A percentile compares a stretch with the other conserved stretches of the same genome.
Conservation (phyloP, 2,329 filamentous ascomycete genomes). For the Chlorencoelia australis region DNA sequence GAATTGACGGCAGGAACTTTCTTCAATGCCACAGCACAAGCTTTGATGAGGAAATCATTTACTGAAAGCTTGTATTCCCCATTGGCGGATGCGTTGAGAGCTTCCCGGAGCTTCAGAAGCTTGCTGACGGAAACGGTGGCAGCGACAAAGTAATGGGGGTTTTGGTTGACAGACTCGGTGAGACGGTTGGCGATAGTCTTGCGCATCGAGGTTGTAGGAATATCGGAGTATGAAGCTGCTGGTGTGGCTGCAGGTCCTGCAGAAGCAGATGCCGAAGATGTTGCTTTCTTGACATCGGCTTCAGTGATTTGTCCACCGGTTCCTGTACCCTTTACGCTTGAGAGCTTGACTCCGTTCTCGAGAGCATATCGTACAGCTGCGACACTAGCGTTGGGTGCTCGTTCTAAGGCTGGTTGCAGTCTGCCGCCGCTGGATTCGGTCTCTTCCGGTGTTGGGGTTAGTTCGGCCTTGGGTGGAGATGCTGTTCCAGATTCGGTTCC, state of each 20-base stretch:
- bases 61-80: slow-evolving; percentile 99
- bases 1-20: slow-evolving; percentile 96
- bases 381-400: slow-evolving; percentile 62
- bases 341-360: slow-evolving; percentile 72
- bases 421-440: slow-evolving; percentile 64
- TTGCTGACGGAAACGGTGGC: slow-evolving; percentile 85
- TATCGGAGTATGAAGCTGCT: slow-evolving; percentile 69
- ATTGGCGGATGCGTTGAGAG: slow-evolving; percentile 78
- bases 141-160: slow-evolving; percentile 97
- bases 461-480: slow-evolving; percentile 50
- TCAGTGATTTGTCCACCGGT: slow-evolving; percentile 80
- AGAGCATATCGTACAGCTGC: slow-evolving; percentile 73
- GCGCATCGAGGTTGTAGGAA: slow-evolving; percentile 83
- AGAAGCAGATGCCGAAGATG: slow-evolving; percentile 41
- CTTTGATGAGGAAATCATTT: slow-evolving; percentile 99
- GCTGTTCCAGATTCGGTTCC: slow-evolving; percentile 47
- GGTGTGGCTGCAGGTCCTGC: slow-evolving; percentile 48
- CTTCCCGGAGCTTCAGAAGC: slow-evolving; percentile 90
- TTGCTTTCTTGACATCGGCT: slow-evolving; percentile 84
- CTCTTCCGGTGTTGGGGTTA: slow-evolving; percentile 56
- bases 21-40: slow-evolving; percentile 74
- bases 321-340: slow-evolving; percentile 76
- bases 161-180: slow-evolving; percentile 78
- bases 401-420: slow-evolving; percentile 75
- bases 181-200: slow-evolving; percentile 94